Evolutionary conservation across 257 asterid species (phyloP).

Genomic region (Osmanthus fragrans): DNA sequence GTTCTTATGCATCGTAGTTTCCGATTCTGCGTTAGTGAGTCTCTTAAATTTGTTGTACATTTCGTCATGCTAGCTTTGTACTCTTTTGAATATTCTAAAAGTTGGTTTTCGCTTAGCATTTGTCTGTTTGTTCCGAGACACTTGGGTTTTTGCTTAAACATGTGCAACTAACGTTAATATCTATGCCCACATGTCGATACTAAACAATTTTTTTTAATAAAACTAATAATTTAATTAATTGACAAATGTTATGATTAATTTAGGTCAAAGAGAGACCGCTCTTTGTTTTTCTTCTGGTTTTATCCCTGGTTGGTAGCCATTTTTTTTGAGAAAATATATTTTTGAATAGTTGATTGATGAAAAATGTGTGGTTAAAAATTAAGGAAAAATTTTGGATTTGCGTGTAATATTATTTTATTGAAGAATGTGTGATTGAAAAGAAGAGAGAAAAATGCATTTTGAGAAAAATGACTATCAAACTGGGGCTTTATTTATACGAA

Average conservation of each 20-base stretch:
- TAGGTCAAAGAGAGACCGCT: slow-evolving; percentile 1
- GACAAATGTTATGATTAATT: background rate
- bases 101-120: background rate
- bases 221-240: background rate
- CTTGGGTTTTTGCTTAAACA: background rate
- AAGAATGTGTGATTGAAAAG: too few relatives aligned
- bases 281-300: background rate
- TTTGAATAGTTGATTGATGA: too few relatives aligned
- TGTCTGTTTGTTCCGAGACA: background rate
- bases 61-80: background rate
- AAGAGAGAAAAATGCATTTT: too few relatives aligned
- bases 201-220: background rate
- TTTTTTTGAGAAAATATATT: too few relatives aligned
- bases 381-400: too few relatives aligned
- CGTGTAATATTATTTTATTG: too few relatives aligned
- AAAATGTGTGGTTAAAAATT: too few relatives aligned
- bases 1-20: background rate
- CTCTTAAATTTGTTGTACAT: background rate
- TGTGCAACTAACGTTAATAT: background rate
- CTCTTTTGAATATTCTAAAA: background rate
- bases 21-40: background rate
- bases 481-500: background rate
- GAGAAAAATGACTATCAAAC: too few relatives aligned
- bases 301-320: too few relatives aligned
- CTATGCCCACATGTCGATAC: background rate